Evolutionary conservation across 768 basidiomycete genomes (phyloP).

Genomic region (Agaricus blazei): DNA sequence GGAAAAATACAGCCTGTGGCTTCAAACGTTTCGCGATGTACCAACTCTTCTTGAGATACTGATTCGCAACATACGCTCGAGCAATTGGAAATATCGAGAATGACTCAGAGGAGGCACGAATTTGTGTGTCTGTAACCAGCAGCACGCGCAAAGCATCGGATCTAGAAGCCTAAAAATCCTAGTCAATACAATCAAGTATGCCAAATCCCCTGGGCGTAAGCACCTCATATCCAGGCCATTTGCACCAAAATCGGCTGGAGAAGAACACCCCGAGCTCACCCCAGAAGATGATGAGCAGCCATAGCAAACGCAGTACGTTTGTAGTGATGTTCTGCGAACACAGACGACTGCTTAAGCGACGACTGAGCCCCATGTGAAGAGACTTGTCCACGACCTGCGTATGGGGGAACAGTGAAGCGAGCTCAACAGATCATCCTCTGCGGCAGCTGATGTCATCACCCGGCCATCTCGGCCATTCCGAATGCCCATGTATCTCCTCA

Average conservation of each 20-base stretch:
- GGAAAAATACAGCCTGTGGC: constrained; percentile 65
- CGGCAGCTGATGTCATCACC: neutral
- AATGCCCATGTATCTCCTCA: too few species aligned
- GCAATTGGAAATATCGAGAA: constrained; percentile 36
- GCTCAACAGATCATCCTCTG: neutral
- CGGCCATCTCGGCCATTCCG: neutral
- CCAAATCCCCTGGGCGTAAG: neutral
- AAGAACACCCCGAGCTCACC: constrained; percentile 60
- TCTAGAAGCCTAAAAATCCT: constrained; percentile 8
- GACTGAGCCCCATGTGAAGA: neutral
- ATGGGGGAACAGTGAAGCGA: neutral
- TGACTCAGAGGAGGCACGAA: constrained; percentile 35
- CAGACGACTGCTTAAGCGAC: constrained; percentile 9
- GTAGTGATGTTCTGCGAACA: constrained; percentile 27
- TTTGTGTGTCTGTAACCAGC: constrained; percentile 65
- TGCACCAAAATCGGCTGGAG: constrained; percentile 52
- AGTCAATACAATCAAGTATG: constrained; percentile 5
- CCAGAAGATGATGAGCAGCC: constrained; percentile 58
- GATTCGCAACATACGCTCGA: constrained; percentile 43
- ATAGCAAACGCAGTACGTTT: constrained; percentile 42
- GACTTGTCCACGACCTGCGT: neutral
- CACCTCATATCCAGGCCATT: constrained; percentile 45
- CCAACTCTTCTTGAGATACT: constrained; percentile 71
- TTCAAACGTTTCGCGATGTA: constrained; percentile 49
- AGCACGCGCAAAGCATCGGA: constrained; percentile 50